Evolutionary conservation across 495 filamentous ascomycete genomes (phyloP).

Genomic region (Lepidopterella palustris): DNA sequence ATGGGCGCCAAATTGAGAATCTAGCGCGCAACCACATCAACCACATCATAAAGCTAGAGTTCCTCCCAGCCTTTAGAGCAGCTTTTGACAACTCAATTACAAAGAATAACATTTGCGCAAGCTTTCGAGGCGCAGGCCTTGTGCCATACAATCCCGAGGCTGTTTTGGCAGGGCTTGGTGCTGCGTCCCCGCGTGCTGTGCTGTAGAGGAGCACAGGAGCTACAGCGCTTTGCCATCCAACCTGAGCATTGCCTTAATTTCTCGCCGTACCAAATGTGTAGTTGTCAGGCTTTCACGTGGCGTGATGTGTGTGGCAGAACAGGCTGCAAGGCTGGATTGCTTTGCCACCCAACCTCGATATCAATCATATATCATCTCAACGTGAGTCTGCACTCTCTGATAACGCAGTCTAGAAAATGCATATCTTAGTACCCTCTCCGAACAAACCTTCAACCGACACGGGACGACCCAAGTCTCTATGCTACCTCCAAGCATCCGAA

Average conservation of each 20-base stretch:
- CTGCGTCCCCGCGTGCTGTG: not conserved
- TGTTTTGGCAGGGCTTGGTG: not conserved
- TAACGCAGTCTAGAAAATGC: not conserved
- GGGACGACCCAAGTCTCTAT: not conserved
- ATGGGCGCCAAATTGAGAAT: constrained; percentile 18
- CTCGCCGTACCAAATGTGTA: not conserved
- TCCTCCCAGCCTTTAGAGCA: no score
- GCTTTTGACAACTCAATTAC: constrained; percentile 12
- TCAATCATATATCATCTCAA: no score
- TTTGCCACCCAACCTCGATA: not conserved
- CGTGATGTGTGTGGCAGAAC: not conserved
- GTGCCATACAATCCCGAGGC: not conserved
- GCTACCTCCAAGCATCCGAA: not conserved
- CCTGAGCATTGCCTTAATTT: not conserved
- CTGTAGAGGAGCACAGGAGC: not conserved
- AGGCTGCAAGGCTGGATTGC: not conserved
- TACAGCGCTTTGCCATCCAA: not conserved
- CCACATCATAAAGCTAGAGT: constrained; percentile 18
- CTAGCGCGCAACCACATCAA: constrained; percentile 6
- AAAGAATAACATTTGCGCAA: constrained; percentile 12
- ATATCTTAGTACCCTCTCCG: not conserved
- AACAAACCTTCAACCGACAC: not conserved
- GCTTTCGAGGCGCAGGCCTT: constrained; percentile 16
- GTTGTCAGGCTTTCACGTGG: not conserved
- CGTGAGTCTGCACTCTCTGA: not conserved